These are phyloP conservation scores for Medakamo hakoo DNA, from an alignment of 139 green algal genomes.

Conservation along the genomic window DNA sequence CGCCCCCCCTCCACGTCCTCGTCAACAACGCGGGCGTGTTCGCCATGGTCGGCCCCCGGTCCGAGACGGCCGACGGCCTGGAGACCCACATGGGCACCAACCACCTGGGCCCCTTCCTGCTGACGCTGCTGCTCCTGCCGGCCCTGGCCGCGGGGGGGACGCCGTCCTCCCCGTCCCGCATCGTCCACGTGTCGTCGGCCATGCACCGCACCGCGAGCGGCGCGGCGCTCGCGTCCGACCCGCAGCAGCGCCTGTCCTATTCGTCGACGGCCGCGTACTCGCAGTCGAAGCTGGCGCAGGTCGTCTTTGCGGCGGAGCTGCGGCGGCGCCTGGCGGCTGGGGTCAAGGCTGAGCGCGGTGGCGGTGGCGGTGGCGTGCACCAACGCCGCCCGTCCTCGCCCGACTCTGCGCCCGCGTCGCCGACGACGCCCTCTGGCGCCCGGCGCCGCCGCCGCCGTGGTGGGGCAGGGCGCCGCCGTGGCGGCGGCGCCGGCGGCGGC, in stretches of 20 bases:
- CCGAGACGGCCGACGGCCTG: slow-evolving; percentile 44
- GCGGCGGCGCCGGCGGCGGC: no score
- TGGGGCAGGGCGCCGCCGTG: no score
- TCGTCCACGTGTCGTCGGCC: slow-evolving; percentile 50
- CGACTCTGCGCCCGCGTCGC: not conserved
- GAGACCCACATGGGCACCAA: slow-evolving; percentile 70
- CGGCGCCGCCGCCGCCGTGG: no score
- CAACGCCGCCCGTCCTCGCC: no score
- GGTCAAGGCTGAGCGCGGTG: not conserved
- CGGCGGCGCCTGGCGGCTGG: slow-evolving; percentile 4
- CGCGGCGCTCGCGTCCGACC: slow-evolving; percentile 7
- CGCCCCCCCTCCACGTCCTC: slow-evolving; percentile 58
- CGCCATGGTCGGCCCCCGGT: slow-evolving; percentile 30
- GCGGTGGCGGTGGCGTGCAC: no score
- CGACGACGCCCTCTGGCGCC: no score
- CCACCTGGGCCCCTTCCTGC: slow-evolving; percentile 61
- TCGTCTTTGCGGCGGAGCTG: slow-evolving; percentile 38
- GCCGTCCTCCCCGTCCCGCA: slow-evolving; percentile 9
- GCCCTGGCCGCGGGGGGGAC: slow-evolving; percentile 9
- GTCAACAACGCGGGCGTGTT: slow-evolving; percentile 84
- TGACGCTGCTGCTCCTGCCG: slow-evolving; percentile 58
- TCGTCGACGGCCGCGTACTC: slow-evolving; percentile 37
- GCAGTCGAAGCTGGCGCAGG: slow-evolving; percentile 65
- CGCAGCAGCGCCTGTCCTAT: slow-evolving; percentile 15
- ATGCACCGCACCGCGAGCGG: slow-evolving; percentile 10